Conservation (phyloP, 371 early-diverging fungal species). For the Circinella umbellata region DNA sequence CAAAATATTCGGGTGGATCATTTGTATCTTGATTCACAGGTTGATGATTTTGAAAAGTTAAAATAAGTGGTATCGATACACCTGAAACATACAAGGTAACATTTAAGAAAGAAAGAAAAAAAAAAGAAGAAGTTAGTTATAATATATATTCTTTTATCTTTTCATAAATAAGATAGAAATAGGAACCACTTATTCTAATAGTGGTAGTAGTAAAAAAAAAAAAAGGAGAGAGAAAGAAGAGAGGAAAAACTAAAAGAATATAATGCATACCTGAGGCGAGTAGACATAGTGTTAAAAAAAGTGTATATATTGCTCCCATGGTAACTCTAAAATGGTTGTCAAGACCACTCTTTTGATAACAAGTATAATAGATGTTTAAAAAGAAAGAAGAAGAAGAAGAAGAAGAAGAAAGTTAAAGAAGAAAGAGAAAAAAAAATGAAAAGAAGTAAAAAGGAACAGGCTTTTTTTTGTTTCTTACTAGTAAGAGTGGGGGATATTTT, state of each 20-base stretch:
- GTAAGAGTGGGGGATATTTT: no score
- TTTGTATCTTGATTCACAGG: constrained; percentile 27
- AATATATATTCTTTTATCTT: no score
- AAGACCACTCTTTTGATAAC: no score
- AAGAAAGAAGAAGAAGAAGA: constrained; percentile 11
- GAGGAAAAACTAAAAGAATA: neutral
- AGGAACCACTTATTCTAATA: neutral
- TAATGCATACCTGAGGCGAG: constrained; percentile 21
- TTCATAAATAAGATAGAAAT: no score
- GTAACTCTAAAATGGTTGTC: neutral
- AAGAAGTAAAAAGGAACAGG: constrained; percentile 7
- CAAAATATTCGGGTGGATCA: constrained; percentile 29
- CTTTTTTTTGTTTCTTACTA: constrained; percentile 1
- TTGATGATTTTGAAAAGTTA: constrained; percentile 49
- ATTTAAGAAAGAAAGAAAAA: no score
- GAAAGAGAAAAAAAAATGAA: constrained; percentile 5
- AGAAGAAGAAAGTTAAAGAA: constrained; percentile 9
- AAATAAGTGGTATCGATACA: constrained; percentile 47
- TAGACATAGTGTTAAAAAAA: constrained; percentile 27
- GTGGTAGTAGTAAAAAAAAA: neutral
- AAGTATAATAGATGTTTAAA: no score
- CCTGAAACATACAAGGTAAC: constrained; percentile 31
- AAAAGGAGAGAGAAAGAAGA: neutral
- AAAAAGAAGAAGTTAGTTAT: constrained; percentile 1
- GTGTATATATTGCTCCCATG: constrained; percentile 27